Base-by-base conservation (phyloP, 805 yeast species). In the Candida oleophila region DNA sequence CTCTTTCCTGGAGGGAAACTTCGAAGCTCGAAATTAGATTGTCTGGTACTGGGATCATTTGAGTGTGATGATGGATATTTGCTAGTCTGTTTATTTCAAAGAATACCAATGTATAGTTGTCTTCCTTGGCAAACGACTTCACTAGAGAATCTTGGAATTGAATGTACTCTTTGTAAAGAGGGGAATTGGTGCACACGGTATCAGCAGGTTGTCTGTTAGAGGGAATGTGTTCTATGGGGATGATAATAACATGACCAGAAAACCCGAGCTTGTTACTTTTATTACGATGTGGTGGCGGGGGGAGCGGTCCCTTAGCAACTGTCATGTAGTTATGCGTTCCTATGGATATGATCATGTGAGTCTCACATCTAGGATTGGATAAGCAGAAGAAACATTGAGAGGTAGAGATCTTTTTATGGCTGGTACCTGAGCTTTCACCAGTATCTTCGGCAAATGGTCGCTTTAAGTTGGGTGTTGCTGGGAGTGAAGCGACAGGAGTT, bases 241-340 rank as follows among this genome's bases (percentile, higher is more conserved):
- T 80, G 7, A 91, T 74, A 38, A 90, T 69, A 19, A 88, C 87
- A 68, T 90, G 97, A 0, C 95, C 96, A 0, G 95, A 80, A 56
- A 87, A 42, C n/a, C 14, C 25, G 5, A 41, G 83, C 5, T 11
- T 25, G 30, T 25, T 25, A 25, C 11, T 25, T 5, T 11, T 5
- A 25, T 25, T 25, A 11, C 30, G 30, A 11, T 25, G 30, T 7
- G 30, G 9, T 18, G 39, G 21, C 20, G 16, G 39, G 8, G 39
- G 19, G 16, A 90, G 64, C 0, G 97, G 97, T 0, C 97, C 97
- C 58, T 87, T 89, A 0, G 96, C 95, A 14, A 83, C 73, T 0
- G 97, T 84, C 47, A 90, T 43, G 60, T 89, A 90, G 0, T 81
- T 66, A 40, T 71, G 69, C 11, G 76, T 75, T 0, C 88, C 92